A percentile compares a stretch with the other conserved stretches of the same genome.
These are phyloP conservation scores for Cantharellus cinnabarinus DNA, from an alignment of 768 basidiomycete species.

Conservation along the genomic window DNA sequence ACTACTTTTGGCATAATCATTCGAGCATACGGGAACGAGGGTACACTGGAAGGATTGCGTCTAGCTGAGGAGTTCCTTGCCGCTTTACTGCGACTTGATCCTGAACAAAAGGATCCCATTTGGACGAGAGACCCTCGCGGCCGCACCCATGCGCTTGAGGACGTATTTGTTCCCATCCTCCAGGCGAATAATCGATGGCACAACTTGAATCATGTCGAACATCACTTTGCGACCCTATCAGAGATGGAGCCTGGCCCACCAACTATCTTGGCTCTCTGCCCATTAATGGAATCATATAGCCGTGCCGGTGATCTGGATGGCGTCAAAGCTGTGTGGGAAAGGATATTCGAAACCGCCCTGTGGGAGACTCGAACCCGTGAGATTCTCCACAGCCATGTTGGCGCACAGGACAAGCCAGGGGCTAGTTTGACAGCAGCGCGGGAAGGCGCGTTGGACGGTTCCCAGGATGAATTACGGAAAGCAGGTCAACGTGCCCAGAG, in stretches of 20 bases:
- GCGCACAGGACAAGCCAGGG: too few species aligned
- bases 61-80: slow-evolving; percentile 49
- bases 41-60: slow-evolving; percentile 28
- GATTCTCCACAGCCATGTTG: background rate
- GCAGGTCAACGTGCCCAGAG: slow-evolving; percentile 12
- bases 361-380: slow-evolving; percentile 10
- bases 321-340: slow-evolving; percentile 44
- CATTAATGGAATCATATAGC: slow-evolving; percentile 56
- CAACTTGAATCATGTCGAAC: slow-evolving; percentile 32
- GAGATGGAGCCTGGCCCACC: slow-evolving; percentile 20
- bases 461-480: too few species aligned
- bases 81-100: slow-evolving; percentile 20
- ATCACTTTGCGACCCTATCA: slow-evolving; percentile 31
- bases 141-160: slow-evolving; percentile 11
- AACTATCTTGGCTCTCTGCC: slow-evolving; percentile 36
- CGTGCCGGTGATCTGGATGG: slow-evolving; percentile 31
- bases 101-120: slow-evolving; percentile 16
- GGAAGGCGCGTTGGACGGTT: too few species aligned
- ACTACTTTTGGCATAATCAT: slow-evolving; percentile 52
- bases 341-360: slow-evolving; percentile 39
- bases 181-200: slow-evolving; percentile 25
- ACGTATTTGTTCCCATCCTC: slow-evolving; percentile 42
- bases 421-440: too few species aligned
- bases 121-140: slow-evolving; percentile 16
- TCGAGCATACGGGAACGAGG: slow-evolving; percentile 33